Percentiles rank a stretch among this genome's conserved stretches.
phyloP scores from a whole-genome alignment of 257 asterid genomes.

The Nicotiana otophora region DNA sequence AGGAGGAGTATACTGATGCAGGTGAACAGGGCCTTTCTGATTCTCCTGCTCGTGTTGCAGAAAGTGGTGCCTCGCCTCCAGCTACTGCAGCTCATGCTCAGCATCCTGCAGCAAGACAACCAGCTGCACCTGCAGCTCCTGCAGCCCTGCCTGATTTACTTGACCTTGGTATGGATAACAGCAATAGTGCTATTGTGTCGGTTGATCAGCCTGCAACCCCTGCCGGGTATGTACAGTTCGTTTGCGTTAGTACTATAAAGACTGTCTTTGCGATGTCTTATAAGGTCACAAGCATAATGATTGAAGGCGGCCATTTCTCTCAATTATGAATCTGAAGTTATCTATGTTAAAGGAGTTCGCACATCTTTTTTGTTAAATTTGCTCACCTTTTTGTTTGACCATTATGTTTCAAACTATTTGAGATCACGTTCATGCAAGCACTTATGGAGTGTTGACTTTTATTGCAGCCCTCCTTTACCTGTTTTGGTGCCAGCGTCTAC shows the following conservation, averaged over 20 bases:
- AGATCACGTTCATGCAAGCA: neutral
- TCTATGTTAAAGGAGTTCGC: neutral
- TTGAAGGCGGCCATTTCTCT: neutral
- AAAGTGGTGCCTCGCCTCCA: constrained; percentile 56
- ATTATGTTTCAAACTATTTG: constrained; percentile 11
- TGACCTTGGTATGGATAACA: constrained; percentile 82
- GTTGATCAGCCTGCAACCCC: constrained; percentile 55
- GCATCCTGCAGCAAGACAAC: constrained; percentile 48
- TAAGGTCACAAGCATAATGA: neutral
- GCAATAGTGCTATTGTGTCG: constrained; percentile 58
- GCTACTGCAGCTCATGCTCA: constrained; percentile 47
- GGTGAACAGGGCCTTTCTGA: constrained; percentile 72
- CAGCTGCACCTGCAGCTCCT: constrained; percentile 43
- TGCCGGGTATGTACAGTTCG: constrained; percentile 46
- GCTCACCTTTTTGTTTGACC: neutral
- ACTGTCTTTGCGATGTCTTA: neutral
- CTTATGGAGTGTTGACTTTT: constrained; percentile 8
- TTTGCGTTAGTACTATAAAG: neutral
- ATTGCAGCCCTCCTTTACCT: constrained; percentile 84
- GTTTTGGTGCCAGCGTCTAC: constrained; percentile 63
- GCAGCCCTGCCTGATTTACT: constrained; percentile 87
- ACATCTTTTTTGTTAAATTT: neutral
- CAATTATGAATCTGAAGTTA: neutral
- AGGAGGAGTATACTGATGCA: constrained; percentile 90
- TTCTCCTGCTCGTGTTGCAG: constrained; percentile 57